These are phyloP conservation scores for Phyllostachys edulis DNA, from an alignment of 176 grass and related monocot species.

Conservation along the genomic window DNA sequence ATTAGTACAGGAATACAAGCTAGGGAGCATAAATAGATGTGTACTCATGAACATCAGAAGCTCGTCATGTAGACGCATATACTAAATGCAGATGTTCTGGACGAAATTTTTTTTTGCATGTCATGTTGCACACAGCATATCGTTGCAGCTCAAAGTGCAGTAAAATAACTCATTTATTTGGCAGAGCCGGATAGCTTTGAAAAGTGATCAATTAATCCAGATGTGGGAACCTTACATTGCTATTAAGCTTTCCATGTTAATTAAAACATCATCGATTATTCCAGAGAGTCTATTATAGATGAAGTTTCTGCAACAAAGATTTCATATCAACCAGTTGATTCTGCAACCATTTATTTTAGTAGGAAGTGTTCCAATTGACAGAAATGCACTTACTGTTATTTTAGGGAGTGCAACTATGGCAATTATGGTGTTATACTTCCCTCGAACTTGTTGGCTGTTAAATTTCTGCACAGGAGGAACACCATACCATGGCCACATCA, in stretches of 20 bases:
- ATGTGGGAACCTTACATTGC: too few species aligned
- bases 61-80: conserved; percentile 14
- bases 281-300: too few species aligned
- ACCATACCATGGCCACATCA: background rate
- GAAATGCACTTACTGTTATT: conserved; percentile 64
- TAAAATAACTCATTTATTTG: too few species aligned
- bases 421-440: conserved; percentile 61
- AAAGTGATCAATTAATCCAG: too few species aligned
- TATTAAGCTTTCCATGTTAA: too few species aligned
- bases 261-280: too few species aligned
- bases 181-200: too few species aligned
- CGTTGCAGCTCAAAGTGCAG: background rate
- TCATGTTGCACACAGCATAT: background rate
- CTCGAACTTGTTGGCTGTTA: conserved; percentile 69
- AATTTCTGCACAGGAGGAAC: conserved; percentile 57
- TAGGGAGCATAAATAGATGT: background rate
- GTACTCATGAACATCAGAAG: background rate
- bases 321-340: too few species aligned
- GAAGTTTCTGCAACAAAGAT: too few species aligned
- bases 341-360: conserved; percentile 1
- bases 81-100: conserved; percentile 19
- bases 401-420: conserved; percentile 61
- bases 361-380: conserved; percentile 10
- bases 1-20: background rate
- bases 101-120: background rate